These are phyloP conservation scores for Warburgia ugandensis DNA, from an alignment of 164 flowering plant species.

Conservation along the genomic window DNA sequence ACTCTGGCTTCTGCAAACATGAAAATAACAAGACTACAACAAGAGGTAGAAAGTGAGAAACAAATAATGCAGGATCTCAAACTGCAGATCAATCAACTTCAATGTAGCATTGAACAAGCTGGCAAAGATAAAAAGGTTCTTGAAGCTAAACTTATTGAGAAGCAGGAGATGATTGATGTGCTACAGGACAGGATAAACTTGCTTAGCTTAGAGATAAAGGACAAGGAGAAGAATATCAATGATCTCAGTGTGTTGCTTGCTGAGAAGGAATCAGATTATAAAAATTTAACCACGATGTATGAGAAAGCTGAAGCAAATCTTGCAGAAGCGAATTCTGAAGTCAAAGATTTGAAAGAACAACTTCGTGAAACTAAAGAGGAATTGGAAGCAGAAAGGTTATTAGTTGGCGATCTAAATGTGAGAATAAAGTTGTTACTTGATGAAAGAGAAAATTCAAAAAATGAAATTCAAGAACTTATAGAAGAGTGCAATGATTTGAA, in stretches of 20 bases:
- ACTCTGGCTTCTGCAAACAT: conserved; percentile 29
- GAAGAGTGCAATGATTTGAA: conserved; percentile 41
- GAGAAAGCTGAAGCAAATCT: conserved; percentile 42
- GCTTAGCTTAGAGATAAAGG: conserved; percentile 52
- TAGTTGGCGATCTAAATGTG: conserved; percentile 36
- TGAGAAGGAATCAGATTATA: conserved; percentile 48
- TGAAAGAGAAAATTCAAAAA: conserved; percentile 44
- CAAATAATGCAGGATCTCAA: conserved; percentile 39
- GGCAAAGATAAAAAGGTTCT: conserved; percentile 40
- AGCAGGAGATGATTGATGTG: conserved; percentile 33
- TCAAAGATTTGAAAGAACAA: conserved; percentile 37
- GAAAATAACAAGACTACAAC: conserved; percentile 38
- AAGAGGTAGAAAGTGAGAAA: conserved; percentile 59
- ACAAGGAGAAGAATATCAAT: conserved; percentile 39
- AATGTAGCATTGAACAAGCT: conserved; percentile 27
- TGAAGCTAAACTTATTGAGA: conserved; percentile 51
- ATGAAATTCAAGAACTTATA: conserved; percentile 27
- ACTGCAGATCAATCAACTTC: conserved; percentile 37
- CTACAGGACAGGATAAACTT: conserved; percentile 48
- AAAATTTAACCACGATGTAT: conserved; percentile 25
- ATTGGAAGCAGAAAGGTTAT: conserved; percentile 34
- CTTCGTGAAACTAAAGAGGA: conserved; percentile 32
- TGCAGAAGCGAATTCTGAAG: conserved; percentile 28
- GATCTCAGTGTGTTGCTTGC: conserved; percentile 39
- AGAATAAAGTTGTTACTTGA: conserved; percentile 24